These are phyloP conservation scores for Ustilago cynodontis DNA, from an alignment of 1,284 basidiomycete genomes.

Conservation along the genomic window DNA sequence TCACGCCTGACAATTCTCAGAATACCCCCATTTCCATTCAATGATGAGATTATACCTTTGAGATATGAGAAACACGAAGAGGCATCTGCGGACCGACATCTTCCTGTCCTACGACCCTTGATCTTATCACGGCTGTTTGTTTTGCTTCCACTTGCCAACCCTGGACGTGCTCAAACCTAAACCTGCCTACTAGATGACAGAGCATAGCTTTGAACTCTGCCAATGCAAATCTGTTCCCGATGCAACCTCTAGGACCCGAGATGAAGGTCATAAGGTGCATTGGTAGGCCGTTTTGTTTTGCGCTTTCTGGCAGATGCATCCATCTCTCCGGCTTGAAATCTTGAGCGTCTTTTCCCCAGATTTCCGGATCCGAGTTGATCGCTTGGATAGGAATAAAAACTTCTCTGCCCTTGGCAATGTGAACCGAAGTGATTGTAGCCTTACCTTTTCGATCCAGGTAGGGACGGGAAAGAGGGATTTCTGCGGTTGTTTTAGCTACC, in stretches of 20 bases:
- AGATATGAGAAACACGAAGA: constrained; percentile 34
- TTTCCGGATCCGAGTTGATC: constrained; percentile 37
- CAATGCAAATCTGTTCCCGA: constrained; percentile 62
- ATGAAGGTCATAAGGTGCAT: constrained; percentile 61
- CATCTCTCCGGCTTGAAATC: constrained; percentile 63
- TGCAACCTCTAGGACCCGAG: constrained; percentile 60
- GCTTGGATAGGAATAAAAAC: constrained; percentile 57
- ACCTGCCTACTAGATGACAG: constrained; percentile 45
- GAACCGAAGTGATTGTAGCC: constrained; percentile 49
- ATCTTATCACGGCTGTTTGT: constrained; percentile 48
- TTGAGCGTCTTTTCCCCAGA: constrained; percentile 61
- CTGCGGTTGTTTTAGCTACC: constrained; percentile 35
- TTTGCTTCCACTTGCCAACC: constrained; percentile 58
- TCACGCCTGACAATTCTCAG: constrained; percentile 30
- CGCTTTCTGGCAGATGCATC: constrained; percentile 44
- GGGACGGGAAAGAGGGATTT: constrained; percentile 57
- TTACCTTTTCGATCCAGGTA: constrained; percentile 51
- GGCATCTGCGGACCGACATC: constrained; percentile 59
- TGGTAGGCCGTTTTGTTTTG: constrained; percentile 39
- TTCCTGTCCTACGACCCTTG: constrained; percentile 53
- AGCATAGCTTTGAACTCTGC: constrained; percentile 65
- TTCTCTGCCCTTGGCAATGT: constrained; percentile 51
- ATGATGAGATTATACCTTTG: too few species aligned
- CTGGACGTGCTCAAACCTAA: constrained; percentile 49
- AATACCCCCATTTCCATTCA: constrained; percentile 25